phyloP scores from a whole-genome alignment of 768 basidiomycete genomes.

The Amanita phalloides region DNA sequence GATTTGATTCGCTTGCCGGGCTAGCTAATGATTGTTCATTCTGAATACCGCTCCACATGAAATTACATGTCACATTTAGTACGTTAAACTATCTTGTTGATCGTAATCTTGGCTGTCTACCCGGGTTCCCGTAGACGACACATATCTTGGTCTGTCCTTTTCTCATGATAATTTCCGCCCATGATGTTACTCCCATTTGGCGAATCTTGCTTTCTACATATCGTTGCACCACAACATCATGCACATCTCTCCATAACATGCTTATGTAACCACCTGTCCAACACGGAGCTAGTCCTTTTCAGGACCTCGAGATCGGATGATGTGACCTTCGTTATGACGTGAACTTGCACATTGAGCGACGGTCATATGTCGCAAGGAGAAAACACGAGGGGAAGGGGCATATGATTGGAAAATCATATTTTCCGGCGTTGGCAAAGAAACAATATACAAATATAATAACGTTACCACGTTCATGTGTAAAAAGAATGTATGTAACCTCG shows the following conservation, averaged over 20 bases:
- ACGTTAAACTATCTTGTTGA: background rate
- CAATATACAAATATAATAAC: background rate
- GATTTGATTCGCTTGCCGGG: slow-evolving; percentile 28
- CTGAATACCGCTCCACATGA: background rate
- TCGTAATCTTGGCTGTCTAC: slow-evolving; percentile 1
- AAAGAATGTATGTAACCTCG: background rate
- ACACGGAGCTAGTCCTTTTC: slow-evolving; percentile 1
- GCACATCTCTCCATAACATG: background rate
- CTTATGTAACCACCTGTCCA: background rate
- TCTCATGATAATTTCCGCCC: slow-evolving; percentile 4
- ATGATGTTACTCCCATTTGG: background rate
- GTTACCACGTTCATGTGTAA: background rate
- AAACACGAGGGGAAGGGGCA: background rate
- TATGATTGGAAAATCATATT: background rate
- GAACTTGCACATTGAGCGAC: background rate
- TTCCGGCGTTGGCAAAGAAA: background rate
- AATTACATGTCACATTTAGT: background rate
- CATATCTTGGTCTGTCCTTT: background rate
- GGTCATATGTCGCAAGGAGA: background rate
- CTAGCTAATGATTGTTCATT: slow-evolving; percentile 7
- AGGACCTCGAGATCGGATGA: background rate
- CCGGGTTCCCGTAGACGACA: background rate
- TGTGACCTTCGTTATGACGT: background rate
- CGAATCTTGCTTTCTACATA: background rate
- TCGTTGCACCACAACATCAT: background rate